A percentile compares a stretch with the other conserved stretches of the same genome.
phyloP scores from a whole-genome alignment of 2,329 filamentous ascomycete genomes.

The Didymella keratinophila region DNA sequence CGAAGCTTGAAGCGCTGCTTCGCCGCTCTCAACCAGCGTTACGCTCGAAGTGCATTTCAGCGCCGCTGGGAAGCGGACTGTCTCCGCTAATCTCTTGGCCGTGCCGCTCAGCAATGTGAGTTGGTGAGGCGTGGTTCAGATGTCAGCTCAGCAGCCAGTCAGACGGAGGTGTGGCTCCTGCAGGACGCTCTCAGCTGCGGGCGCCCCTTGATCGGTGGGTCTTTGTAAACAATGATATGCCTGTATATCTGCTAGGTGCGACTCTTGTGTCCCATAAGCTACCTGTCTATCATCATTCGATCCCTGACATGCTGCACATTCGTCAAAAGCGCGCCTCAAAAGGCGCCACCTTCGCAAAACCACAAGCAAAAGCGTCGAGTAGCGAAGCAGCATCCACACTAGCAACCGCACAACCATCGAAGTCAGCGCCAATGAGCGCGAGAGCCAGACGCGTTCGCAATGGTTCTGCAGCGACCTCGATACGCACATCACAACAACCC shows the following conservation, averaged over 20 bases:
- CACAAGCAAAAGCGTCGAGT: slow-evolving; percentile 4
- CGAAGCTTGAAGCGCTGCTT: slow-evolving; percentile 5
- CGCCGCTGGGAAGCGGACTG: background rate
- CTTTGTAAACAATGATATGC: background rate
- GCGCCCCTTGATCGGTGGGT: slow-evolving; percentile 10
- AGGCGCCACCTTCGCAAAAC: slow-evolving; percentile 2
- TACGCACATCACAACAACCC: slow-evolving; percentile 1
- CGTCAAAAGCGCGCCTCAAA: slow-evolving; percentile 13
- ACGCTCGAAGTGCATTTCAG: background rate
- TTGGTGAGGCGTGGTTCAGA: slow-evolving; percentile 19
- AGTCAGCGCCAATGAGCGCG: background rate
- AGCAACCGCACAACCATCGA: background rate
- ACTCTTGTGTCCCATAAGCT: background rate
- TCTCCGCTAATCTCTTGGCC: slow-evolving; percentile 2
- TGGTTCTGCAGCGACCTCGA: background rate
- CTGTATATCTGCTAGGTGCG: slow-evolving; percentile 15
- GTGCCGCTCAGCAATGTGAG: slow-evolving; percentile 10
- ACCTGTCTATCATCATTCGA: background rate
- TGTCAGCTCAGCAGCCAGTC: slow-evolving; percentile 24
- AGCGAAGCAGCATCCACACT: slow-evolving; percentile 5
- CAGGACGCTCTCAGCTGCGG: slow-evolving; percentile 24
- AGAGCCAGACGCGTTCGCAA: slow-evolving; percentile 2
- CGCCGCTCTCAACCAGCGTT: slow-evolving; percentile 1
- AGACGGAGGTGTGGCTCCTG: slow-evolving; percentile 17
- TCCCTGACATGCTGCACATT: slow-evolving; percentile 8